Conservation (phyloP, 768 basidiomycete species). For the Lactifluus rugatus region DNA sequence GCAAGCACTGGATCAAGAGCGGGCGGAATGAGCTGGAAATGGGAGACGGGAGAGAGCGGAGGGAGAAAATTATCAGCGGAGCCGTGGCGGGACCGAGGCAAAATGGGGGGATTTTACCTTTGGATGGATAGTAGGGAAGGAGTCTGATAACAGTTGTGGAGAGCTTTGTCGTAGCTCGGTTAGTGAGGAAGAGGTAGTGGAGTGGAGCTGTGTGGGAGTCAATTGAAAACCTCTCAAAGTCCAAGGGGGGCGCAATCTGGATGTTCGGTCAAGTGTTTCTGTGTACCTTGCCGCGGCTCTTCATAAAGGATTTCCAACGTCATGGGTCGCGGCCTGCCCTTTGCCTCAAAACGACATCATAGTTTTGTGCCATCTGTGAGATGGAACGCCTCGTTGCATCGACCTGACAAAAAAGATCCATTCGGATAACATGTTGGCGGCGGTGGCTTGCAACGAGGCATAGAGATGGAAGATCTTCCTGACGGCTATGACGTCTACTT, state of each 20-base stretch:
- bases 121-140: too few species aligned
- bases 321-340: slow-evolving; percentile 16
- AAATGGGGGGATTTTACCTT: neutral
- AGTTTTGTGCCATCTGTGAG: neutral
- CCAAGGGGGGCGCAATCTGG: slow-evolving; percentile 7
- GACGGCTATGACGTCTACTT: slow-evolving; percentile 7
- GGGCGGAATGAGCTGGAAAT: neutral
- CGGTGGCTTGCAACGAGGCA: neutral
- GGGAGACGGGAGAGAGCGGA: neutral
- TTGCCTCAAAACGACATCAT: slow-evolving; percentile 17
- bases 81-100: neutral
- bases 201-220: slow-evolving; percentile 1
- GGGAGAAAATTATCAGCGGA: neutral
- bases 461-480: neutral
- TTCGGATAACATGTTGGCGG: neutral
- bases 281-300: slow-evolving; percentile 1
- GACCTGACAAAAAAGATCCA: neutral
- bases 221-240: neutral
- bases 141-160: too few species aligned
- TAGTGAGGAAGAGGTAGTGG: neutral
- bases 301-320: slow-evolving; percentile 14
- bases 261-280: neutral
- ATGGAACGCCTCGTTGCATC: slow-evolving; percentile 6
- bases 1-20: neutral
- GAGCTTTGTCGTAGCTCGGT: too few species aligned